Percentiles rank a stretch among this genome's conserved stretches.
Evolutionary conservation across 352 stramenopile species (phyloP).

Genomic region (Phytopythium sindhum): DNA sequence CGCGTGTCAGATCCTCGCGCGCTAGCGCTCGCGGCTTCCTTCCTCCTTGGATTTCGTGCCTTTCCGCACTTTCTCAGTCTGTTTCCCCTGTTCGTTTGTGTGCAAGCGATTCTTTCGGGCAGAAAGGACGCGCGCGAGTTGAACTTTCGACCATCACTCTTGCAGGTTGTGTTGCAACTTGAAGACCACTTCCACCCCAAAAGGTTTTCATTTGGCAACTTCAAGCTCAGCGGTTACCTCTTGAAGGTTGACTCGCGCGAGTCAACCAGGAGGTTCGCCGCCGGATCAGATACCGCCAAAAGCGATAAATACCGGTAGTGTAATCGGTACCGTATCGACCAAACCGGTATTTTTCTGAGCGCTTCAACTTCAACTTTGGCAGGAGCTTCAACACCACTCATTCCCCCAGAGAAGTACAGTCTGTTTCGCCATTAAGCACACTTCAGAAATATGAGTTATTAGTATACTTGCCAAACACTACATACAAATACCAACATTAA

Average conservation of each 20-base stretch:
- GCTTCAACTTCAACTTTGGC: slow-evolving; percentile 1
- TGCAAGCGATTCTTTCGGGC: background rate
- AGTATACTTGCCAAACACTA: no score
- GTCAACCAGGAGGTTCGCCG: background rate
- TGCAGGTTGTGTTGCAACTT: background rate
- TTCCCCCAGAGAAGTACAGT: no score
- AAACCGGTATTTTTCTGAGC: no score
- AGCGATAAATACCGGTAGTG: background rate
- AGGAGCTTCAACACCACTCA: no score
- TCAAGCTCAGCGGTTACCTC: background rate
- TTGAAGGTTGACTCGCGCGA: background rate
- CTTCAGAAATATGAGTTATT: no score
- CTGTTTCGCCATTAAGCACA: no score
- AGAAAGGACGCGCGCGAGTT: slow-evolving; percentile 2
- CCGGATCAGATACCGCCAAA: background rate
- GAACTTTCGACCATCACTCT: slow-evolving; percentile 8
- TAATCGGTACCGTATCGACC: no score
- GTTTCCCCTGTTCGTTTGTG: background rate
- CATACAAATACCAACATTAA: no score
- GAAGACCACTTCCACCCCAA: background rate
- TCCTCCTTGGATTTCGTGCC: background rate
- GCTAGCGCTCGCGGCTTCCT: background rate
- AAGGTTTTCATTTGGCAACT: background rate
- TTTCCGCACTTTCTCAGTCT: background rate
- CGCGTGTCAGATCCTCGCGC: background rate